Conservation (phyloP, 441 rosid genomes). For the Populus trichocarpa region DNA sequence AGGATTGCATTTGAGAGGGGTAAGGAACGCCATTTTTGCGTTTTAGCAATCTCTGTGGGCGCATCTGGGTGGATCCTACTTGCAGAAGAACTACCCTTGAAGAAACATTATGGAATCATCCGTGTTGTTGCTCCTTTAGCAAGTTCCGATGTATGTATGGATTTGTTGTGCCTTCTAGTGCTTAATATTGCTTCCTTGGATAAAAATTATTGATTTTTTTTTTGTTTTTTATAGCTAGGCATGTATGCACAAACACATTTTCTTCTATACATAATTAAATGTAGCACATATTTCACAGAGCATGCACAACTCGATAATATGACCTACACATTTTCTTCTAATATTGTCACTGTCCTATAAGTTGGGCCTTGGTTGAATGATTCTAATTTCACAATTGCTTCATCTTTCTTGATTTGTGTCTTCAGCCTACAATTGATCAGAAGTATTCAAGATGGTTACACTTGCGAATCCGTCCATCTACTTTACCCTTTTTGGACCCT, state of each 20-base stretch:
- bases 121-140: conserved; percentile 90
- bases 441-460: conserved; percentile 88
- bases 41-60: conserved; percentile 67
- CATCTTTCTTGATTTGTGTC: conserved; percentile 10
- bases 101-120: conserved; percentile 58
- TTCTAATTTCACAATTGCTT: neutral
- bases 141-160: conserved; percentile 60
- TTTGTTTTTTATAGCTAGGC: neutral
- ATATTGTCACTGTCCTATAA: neutral
- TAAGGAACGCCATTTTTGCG: conserved; percentile 73
- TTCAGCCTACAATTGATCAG: conserved; percentile 83
- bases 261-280: neutral
- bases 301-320: neutral
- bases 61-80: conserved; percentile 87
- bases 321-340: neutral
- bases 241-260: neutral
- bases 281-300: neutral
- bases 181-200: neutral
- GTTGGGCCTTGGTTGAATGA: neutral
- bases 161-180: neutral
- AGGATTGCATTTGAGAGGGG: conserved; percentile 96
- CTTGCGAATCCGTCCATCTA: conserved; percentile 79
- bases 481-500: conserved; percentile 64
- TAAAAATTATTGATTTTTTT: neutral
- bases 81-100: conserved; percentile 66